Evolutionary conservation across 768 basidiomycete species (phyloP).

Genomic region (Infundibulicybe gibba): DNA sequence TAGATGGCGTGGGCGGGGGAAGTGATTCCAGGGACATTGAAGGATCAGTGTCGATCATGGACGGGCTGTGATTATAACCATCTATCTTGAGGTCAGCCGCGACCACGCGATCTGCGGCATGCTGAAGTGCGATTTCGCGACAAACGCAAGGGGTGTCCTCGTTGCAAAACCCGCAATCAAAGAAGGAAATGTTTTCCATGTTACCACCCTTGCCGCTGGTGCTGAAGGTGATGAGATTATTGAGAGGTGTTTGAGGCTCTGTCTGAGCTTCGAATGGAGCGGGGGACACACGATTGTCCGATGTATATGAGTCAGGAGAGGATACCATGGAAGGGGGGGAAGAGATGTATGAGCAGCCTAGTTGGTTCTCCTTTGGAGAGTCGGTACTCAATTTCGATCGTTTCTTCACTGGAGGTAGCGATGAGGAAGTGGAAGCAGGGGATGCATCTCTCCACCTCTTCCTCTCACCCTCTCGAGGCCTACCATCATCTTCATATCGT

Average conservation of each 20-base stretch:
- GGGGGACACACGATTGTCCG: constrained; percentile 29
- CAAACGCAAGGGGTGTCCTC: constrained; percentile 74
- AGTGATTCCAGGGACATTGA: constrained; percentile 20
- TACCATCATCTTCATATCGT: constrained; percentile 35
- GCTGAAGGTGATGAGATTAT: constrained; percentile 27
- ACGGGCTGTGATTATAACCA: constrained; percentile 13
- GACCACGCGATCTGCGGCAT: constrained; percentile 23
- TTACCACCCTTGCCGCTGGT: constrained; percentile 19
- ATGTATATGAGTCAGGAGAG: constrained; percentile 41
- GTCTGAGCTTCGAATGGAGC: constrained; percentile 27
- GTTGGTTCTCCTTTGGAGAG: constrained; percentile 22
- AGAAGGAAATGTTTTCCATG: constrained; percentile 22
- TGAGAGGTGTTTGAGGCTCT: constrained; percentile 19
- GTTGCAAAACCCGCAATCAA: constrained; percentile 75
- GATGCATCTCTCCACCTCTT: constrained; percentile 61
- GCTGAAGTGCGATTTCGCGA: constrained; percentile 57
- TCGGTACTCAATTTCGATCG: constrained; percentile 16
- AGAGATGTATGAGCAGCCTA: constrained; percentile 30
- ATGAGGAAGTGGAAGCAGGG: constrained; percentile 23
- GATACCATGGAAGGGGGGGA: constrained; percentile 49
- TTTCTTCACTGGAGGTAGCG: constrained; percentile 31
- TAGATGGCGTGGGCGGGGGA: constrained; percentile 39
- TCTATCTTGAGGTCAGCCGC: constrained; percentile 17
- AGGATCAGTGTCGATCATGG: constrained; percentile 18
- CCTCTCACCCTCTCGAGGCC: constrained; percentile 35